phyloP scores from a whole-genome alignment of 495 filamentous ascomycete species.

The Hypoxylon fragiforme region DNA sequence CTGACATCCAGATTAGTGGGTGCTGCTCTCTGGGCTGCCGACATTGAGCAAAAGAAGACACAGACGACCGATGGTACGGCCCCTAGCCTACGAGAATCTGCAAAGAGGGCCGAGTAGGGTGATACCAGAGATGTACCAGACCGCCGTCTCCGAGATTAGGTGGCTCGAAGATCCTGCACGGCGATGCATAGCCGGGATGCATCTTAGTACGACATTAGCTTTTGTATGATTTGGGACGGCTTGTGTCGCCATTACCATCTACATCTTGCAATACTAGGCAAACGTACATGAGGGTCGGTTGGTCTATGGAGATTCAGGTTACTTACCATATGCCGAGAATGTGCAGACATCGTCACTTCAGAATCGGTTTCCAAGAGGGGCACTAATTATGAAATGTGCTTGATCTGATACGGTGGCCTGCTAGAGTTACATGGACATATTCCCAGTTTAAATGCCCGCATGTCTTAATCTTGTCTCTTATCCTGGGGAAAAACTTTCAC shows the following conservation, averaged over 20 bases:
- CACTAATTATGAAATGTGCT: background rate
- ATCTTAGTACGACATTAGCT: constrained; percentile 12
- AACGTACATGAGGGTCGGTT: constrained; percentile 1
- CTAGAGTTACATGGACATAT: background rate
- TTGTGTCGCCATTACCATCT: constrained; percentile 18
- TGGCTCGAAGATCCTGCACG: constrained; percentile 24
- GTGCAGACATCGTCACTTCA: too few relatives aligned
- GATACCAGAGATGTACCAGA: constrained; percentile 18
- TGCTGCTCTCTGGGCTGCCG: constrained; percentile 90
- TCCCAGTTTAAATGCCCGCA: constrained; percentile 6
- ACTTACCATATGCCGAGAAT: background rate
- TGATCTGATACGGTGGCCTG: background rate
- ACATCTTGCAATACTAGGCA: background rate
- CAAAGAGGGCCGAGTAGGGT: constrained; percentile 57
- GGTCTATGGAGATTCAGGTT: background rate
- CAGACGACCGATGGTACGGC: constrained; percentile 54
- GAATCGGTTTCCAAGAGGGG: background rate
- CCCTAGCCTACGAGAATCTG: constrained; percentile 56
- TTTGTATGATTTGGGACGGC: background rate
- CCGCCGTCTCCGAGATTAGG: constrained; percentile 33
- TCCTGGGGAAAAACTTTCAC: background rate
- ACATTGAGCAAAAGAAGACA: constrained; percentile 70
- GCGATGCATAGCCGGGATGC: constrained; percentile 10
- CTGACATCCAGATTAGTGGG: constrained; percentile 57
- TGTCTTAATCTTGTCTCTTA: constrained; percentile 3